Percentiles rank a stretch among this genome's conserved stretches.
Conservation (phyloP, 805 yeast genomes). For the Pichia ethanolica region DNA sequence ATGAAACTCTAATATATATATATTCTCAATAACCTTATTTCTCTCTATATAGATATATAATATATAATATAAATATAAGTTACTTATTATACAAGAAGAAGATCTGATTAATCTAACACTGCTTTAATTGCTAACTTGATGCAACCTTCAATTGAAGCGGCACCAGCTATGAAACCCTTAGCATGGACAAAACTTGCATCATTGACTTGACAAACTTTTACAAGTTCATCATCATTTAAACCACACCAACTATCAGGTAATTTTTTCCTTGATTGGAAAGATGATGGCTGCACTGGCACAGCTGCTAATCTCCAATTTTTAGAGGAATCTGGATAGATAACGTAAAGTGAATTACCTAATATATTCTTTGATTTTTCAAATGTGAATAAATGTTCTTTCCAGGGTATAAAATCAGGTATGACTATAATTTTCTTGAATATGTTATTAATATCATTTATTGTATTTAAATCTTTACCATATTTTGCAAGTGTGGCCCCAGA, state of each 20-base stretch:
- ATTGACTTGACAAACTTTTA: constrained; percentile 60
- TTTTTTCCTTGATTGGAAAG: constrained; percentile 77
- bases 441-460: neutral
- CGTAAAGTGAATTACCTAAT: constrained; percentile 55
- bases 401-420: constrained; percentile 69
- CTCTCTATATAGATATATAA: too few species aligned
- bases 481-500: too few species aligned
- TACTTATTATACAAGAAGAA: too few species aligned
- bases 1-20: too few species aligned
- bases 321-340: constrained; percentile 66
- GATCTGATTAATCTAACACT: neutral
- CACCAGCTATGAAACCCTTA: constrained; percentile 95
- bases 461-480: neutral
- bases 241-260: constrained; percentile 91
- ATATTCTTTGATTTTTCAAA: neutral
- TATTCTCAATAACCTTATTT: too few species aligned
- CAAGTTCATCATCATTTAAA: constrained; percentile 72
- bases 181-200: constrained; percentile 91
- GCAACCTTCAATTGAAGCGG: constrained; percentile 58
- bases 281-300: constrained; percentile 62
- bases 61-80: too few species aligned
- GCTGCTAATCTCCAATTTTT: constrained; percentile 80
- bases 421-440: constrained; percentile 39
- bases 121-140: constrained; percentile 9
- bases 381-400: constrained; percentile 53